Conservation (phyloP, 805 yeast genomes). For the Yarrowia osloensis region DNA sequence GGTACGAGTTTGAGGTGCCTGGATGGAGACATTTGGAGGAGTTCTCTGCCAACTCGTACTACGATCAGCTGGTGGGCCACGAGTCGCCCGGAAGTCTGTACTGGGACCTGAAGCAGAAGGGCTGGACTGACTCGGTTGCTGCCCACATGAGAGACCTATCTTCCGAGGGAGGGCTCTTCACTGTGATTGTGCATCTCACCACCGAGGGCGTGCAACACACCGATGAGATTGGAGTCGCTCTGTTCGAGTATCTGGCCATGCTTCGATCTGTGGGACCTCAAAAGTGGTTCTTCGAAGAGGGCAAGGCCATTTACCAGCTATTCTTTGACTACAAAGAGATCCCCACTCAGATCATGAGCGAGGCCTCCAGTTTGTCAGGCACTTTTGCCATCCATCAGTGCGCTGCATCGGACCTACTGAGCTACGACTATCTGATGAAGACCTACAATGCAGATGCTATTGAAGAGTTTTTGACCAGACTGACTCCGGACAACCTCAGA, state of each 20-base stretch:
- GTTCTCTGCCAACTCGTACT: slow-evolving; percentile 50
- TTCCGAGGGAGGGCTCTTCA: slow-evolving; percentile 64
- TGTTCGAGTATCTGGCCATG: slow-evolving; percentile 75
- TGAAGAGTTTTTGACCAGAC: slow-evolving; percentile 49
- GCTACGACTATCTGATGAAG: slow-evolving; percentile 53
- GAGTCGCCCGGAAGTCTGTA: slow-evolving; percentile 87
- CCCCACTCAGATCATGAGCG: slow-evolving; percentile 58
- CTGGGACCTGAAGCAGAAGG: slow-evolving; percentile 63
- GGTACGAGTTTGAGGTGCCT: slow-evolving; percentile 3
- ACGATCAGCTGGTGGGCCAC: slow-evolving; percentile 84
- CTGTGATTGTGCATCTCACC: slow-evolving; percentile 72
- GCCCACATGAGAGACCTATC: slow-evolving; percentile 61
- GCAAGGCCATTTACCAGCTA: slow-evolving; percentile 63
- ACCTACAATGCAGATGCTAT: slow-evolving; percentile 60
- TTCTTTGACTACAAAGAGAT: slow-evolving; percentile 82
- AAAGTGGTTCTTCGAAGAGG: slow-evolving; percentile 75
- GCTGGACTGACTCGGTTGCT: slow-evolving; percentile 78
- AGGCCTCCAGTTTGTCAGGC: slow-evolving; percentile 68
- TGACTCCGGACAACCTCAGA: slow-evolving; percentile 64
- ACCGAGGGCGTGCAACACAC: slow-evolving; percentile 62
- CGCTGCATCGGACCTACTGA: slow-evolving; percentile 66
- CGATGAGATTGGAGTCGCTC: slow-evolving; percentile 56
- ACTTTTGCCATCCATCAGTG: slow-evolving; percentile 56
- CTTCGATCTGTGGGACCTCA: slow-evolving; percentile 61
- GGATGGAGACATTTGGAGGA: background rate